Evolutionary conservation across 2,329 filamentous ascomycete genomes (phyloP).

Genomic region (Gaeumannomyces tritici): DNA sequence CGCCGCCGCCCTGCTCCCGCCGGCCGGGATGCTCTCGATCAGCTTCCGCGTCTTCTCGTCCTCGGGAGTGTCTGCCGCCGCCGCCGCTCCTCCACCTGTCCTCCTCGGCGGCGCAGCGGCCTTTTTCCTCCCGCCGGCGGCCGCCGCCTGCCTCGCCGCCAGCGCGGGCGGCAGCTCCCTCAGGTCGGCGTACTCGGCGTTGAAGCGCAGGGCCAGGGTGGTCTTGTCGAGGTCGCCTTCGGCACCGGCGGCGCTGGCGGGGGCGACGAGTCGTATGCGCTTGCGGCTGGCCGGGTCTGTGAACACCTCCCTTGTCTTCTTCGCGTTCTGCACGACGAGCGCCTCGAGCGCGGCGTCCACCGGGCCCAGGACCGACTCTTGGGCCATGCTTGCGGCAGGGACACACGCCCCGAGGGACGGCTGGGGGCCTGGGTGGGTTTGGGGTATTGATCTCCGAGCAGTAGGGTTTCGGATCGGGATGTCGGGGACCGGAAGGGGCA

Average conservation of each 20-base stretch:
- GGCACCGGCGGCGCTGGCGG: conserved; percentile 19
- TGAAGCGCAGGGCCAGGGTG: conserved; percentile 47
- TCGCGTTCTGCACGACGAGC: conserved; percentile 31
- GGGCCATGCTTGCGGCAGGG: conserved; percentile 16
- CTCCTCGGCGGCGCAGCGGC: conserved; percentile 46
- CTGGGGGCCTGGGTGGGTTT: neutral
- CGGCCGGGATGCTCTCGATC: conserved; percentile 50
- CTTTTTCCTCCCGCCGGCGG: conserved; percentile 52
- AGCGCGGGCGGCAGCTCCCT: conserved; percentile 68
- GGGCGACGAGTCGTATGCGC: conserved; percentile 23
- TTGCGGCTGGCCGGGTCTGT: conserved; percentile 19
- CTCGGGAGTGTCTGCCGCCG: conserved; percentile 22
- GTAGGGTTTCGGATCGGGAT: neutral
- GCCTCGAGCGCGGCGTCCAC: conserved; percentile 19
- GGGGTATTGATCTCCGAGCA: neutral
- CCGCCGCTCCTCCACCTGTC: conserved; percentile 44
- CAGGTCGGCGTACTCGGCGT: conserved; percentile 68
- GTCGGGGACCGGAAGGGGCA: neutral
- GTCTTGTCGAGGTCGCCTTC: conserved; percentile 29
- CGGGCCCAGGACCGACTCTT: conserved; percentile 16
- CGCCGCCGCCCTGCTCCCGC: conserved; percentile 11
- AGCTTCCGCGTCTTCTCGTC: conserved; percentile 50
- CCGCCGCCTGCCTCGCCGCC: conserved; percentile 66
- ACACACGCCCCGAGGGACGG: neutral
- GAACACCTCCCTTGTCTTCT: conserved; percentile 28